Conservation (phyloP, 1,284 basidiomycete genomes). For the Porodaedalea pini region DNA sequence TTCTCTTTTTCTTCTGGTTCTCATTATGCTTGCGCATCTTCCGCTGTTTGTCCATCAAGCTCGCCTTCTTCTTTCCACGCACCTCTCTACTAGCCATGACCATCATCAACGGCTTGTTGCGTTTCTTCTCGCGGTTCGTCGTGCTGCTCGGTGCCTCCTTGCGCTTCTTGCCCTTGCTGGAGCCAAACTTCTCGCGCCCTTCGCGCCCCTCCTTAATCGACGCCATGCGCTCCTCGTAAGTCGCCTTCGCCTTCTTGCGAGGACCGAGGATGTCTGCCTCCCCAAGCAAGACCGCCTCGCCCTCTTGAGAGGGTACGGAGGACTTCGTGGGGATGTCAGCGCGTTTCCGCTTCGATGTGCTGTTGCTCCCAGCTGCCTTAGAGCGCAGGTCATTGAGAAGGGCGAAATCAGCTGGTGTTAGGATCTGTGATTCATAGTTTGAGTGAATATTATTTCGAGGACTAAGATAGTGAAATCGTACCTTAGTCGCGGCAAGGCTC, state of each 20-base stretch:
- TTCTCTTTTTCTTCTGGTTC: conserved; percentile 52
- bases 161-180: conserved; percentile 84
- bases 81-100: conserved; percentile 73
- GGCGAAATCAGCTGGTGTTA: conserved; percentile 97
- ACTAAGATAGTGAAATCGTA: conserved; percentile 27
- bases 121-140: conserved; percentile 86
- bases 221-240: conserved; percentile 93
- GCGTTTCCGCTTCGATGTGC: conserved; percentile 85
- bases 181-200: conserved; percentile 93
- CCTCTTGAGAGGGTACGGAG: conserved; percentile 38
- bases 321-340: conserved; percentile 50
- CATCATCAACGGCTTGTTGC: conserved; percentile 96
- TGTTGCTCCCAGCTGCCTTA: conserved; percentile 54
- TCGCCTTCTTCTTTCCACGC: conserved; percentile 83
- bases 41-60: conserved; percentile 81
- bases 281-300: conserved; percentile 70
- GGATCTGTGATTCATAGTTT: conserved; percentile 56
- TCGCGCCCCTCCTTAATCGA: conserved; percentile 91
- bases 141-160: conserved; percentile 76
- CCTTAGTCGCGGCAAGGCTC: conserved; percentile 77
- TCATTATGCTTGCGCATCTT: conserved; percentile 73
- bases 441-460: background rate
- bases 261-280: conserved; percentile 92
- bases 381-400: conserved; percentile 88
- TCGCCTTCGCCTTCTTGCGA: conserved; percentile 89